Percentiles rank a stretch among this genome's conserved stretches.
Evolutionary conservation across 2,329 filamentous ascomycete species (phyloP).

Genomic region (Blastomyces gilchristii): DNA sequence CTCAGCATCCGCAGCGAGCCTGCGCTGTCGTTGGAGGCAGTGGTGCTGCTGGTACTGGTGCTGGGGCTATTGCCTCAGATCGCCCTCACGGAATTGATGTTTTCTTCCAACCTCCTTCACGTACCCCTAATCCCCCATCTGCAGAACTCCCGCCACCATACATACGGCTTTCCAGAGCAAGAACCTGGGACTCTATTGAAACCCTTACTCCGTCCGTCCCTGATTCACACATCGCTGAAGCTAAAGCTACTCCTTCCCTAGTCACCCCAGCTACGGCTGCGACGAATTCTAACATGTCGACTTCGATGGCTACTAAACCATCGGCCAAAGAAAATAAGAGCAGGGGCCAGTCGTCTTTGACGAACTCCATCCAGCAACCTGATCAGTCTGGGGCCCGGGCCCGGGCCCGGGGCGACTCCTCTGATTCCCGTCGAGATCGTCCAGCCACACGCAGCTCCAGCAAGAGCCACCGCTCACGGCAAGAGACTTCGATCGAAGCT

Average conservation of each 20-base stretch:
- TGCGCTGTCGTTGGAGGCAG: neutral
- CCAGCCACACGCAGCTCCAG: slow-evolving; percentile 31
- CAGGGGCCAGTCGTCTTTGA: neutral
- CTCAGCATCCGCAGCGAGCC: neutral
- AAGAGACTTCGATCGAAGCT: slow-evolving; percentile 55
- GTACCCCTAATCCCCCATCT: neutral
- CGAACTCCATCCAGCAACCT: neutral
- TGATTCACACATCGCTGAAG: neutral
- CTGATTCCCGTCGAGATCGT: slow-evolving; percentile 1
- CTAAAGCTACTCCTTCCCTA: neutral
- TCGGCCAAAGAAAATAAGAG: neutral
- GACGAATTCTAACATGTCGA: neutral
- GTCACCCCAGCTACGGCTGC: neutral
- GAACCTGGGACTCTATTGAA: slow-evolving; percentile 4
- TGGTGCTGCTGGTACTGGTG: neutral
- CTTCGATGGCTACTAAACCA: neutral
- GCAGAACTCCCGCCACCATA: neutral
- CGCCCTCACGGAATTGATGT: neutral
- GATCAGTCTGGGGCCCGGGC: neutral
- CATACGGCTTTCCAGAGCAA: slow-evolving; percentile 5
- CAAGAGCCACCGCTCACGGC: slow-evolving; percentile 36
- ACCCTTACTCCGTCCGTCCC: neutral
- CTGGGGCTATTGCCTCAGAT: neutral
- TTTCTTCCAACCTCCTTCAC: neutral
- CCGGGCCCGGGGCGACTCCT: neutral